Base-by-base conservation (phyloP, 768 basidiomycete species). In the Russula brevipes region DNA sequence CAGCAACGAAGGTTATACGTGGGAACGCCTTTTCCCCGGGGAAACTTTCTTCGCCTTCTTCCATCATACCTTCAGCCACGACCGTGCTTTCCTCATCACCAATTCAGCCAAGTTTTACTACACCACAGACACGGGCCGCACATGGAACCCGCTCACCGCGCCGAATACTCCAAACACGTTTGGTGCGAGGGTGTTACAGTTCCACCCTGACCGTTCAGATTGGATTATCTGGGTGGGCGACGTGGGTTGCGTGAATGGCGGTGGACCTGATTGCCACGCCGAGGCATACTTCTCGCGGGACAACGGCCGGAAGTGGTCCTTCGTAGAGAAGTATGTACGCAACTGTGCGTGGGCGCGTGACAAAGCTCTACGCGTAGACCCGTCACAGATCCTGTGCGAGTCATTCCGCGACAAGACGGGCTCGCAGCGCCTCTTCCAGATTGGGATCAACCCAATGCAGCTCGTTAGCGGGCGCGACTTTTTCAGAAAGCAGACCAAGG, bases 301-400 rank as follows among this genome's bases (percentile, higher is more conserved):
- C 69, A 83, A 98, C 69, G 96, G 96, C 0, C 79, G 87, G 19
- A 72, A 70, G 0, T 98, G 97, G 97, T 61, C 73, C 5, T 69
- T 80, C 46, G 79, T 98, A 41, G 97, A 97, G 63, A 80, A 81
- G 45, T 98, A 98, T 69, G 92, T 98, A 46, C 80, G 84, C 56
- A 90, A 91, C 64, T 99, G 97, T 70, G 88, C 88, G 11, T 99
- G 96, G 90, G 93, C 91, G 11, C 81, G 85, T 66, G 97, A 98
- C 71, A 76, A 77, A 50, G 79, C 87, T 60, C 79, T 98, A 54
- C 80, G 83, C 63, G 81, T 94, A 57, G 96, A 98, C 72, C 84
- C 86, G 59, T 83, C 82, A 63, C 88, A 94, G 77, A 97, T 99
- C 66, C 72, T 98, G 24, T 99, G 97, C 79, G 96, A 98, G 78